phyloP scores from a whole-genome alignment of 306 rosid genomes.

The Cyclanthera cordifolia region DNA sequence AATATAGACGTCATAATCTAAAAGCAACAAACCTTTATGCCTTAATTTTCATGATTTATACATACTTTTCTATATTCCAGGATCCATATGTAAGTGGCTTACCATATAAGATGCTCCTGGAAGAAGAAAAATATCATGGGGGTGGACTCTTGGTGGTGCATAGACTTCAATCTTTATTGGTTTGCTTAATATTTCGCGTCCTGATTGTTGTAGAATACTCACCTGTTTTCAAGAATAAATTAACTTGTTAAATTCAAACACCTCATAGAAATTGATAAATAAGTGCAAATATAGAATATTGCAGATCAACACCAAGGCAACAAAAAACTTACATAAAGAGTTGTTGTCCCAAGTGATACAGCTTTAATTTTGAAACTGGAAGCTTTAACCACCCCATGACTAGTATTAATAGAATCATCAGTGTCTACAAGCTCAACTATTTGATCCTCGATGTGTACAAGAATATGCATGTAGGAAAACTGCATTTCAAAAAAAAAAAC shows the following conservation, averaged over 20 bases:
- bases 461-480: constrained; percentile 69
- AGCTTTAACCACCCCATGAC: constrained; percentile 26
- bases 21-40: not conserved
- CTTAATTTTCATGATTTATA: not conserved
- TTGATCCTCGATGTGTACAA: constrained; percentile 66
- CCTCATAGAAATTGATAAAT: constrained; percentile 15
- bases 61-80: not conserved
- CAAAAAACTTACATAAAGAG: constrained; percentile 55
- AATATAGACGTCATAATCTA: not conserved
- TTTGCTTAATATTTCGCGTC: constrained; percentile 52
- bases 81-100: constrained; percentile 23
- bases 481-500: constrained; percentile 30
- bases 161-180: constrained; percentile 79
- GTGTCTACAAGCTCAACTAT: constrained; percentile 53
- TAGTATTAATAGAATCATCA: constrained; percentile 30
- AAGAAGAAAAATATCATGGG: constrained; percentile 54
- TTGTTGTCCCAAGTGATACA: constrained; percentile 59
- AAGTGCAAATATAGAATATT: constrained; percentile 10
- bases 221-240: constrained; percentile 47
- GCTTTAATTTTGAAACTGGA: constrained; percentile 60
- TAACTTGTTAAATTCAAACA: constrained; percentile 16
- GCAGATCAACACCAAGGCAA: not conserved
- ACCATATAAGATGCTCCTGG: constrained; percentile 86
- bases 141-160: constrained; percentile 63
- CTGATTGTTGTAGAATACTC: constrained; percentile 50